Conservation (phyloP, 768 basidiomycete species). For the Amanita rubescens region DNA sequence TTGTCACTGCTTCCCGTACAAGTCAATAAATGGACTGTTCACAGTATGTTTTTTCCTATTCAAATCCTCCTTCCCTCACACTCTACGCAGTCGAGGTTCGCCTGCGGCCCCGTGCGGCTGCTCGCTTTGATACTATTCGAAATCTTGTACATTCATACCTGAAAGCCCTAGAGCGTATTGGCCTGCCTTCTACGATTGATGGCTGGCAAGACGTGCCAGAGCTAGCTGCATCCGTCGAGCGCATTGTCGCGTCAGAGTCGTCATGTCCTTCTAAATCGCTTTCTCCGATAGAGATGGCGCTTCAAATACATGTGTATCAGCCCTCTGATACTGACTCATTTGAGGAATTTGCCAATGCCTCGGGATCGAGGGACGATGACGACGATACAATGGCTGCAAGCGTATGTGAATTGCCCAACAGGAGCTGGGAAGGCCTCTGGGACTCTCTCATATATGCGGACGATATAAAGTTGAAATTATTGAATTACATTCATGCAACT, state of each 20-base stretch:
- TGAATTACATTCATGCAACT: conserved; percentile 94
- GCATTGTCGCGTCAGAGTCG: conserved; percentile 66
- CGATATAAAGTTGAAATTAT: conserved; percentile 77
- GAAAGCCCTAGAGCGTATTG: conserved; percentile 54
- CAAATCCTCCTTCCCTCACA: background rate
- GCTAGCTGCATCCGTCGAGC: conserved; percentile 68
- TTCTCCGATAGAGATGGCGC: conserved; percentile 47
- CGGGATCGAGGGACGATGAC: conserved; percentile 48
- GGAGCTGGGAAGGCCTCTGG: conserved; percentile 88
- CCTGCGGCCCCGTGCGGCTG: conserved; percentile 55
- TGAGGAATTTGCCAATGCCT: conserved; percentile 64
- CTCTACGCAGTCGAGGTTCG: conserved; percentile 70
- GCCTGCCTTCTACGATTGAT: conserved; percentile 59
- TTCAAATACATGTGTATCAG: conserved; percentile 88
- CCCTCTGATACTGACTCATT: conserved; percentile 59
- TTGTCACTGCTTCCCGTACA: background rate
- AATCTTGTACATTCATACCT: conserved; percentile 51
- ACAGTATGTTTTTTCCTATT: conserved; percentile 31
- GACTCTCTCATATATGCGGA: conserved; percentile 80
- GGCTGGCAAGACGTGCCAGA: conserved; percentile 78
- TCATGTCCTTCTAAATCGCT: conserved; percentile 48
- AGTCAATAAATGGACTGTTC: conserved; percentile 50
- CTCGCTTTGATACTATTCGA: conserved; percentile 71
- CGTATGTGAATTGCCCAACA: conserved; percentile 82
- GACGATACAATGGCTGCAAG: conserved; percentile 82